Base-by-base conservation (phyloP, 345 rosid genomes). In the Eutrema heterophyllum region DNA sequence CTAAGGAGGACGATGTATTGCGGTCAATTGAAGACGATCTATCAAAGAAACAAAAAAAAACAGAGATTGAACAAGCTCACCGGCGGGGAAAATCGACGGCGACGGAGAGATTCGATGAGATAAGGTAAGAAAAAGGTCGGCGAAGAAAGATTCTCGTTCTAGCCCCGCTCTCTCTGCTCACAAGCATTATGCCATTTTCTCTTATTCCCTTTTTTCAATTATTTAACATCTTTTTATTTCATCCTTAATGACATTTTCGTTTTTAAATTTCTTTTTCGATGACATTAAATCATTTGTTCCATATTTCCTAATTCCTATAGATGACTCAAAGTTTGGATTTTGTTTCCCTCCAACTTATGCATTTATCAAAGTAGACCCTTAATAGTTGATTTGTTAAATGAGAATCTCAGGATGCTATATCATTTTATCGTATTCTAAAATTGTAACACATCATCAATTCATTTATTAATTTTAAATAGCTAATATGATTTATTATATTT, bases 81-180 rank as follows among this genome's bases (percentile, higher is more conserved):
- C 75, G 73, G 68, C 40, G 50, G 8, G 14, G 35, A 3, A 5
- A 73, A 45, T 54, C 15, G 59, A 73, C 72, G 73, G 45, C 48
- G 64, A 52, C 49, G 70, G 70, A 3, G 44, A 76, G 74, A 76
- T 61, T 45, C 70, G 79, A 45, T 44, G 64, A 53, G 50, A 36
- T 40, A 36, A 6, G 49, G 27, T 9, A 26, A 27, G 57, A 26
- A 4, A 49, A 74, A 32, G 32, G 33, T 40, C 67, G 78, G 44
- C 55, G 45, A 65, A 46, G 66, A 65, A 44, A 36, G 59, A 74
- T 21, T 68, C 67, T 54, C 64, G 33, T 68, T 68, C 67, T 30
- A 73, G 7, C 50, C 70, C 24, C 13, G 35, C 63, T 49, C 74
- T 38, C 74, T 52, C n/a, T 72, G 75, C 73, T 67, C 73, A 46